Evolutionary conservation across 2,329 filamentous ascomycete species (phyloP).

Genomic region (Cucurbitaria berberidis): DNA sequence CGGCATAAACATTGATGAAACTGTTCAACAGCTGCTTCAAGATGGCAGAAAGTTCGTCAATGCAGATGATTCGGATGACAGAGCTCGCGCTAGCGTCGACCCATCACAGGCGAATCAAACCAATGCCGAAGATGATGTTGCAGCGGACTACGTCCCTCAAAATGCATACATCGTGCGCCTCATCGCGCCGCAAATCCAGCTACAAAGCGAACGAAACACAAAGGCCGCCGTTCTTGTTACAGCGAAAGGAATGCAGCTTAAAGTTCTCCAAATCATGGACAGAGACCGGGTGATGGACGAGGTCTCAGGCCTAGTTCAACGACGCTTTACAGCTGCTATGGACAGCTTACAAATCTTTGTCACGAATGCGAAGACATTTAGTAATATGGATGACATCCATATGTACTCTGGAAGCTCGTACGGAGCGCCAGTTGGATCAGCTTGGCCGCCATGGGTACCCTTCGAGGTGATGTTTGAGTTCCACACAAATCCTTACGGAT

Average conservation of each 20-base stretch:
- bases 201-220: constrained; percentile 97
- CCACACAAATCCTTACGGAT: constrained; percentile 91
- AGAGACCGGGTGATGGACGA: constrained; percentile 90
- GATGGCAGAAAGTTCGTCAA: constrained; percentile 84
- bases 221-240: constrained; percentile 97
- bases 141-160: constrained; percentile 85
- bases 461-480: constrained; percentile 99
- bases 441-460: constrained; percentile 98
- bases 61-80: constrained; percentile 64
- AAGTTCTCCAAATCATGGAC: constrained; percentile 97
- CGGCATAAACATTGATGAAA: constrained; percentile 75
- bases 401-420: constrained; percentile 96
- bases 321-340: constrained; percentile 92
- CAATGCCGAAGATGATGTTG: constrained; percentile 65
- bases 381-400: constrained; percentile 77
- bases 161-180: constrained; percentile 94
- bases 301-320: constrained; percentile 93
- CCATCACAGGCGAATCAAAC: constrained; percentile 22
- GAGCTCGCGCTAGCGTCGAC: constrained; percentile 12
- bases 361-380: constrained; percentile 89
- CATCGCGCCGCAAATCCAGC: constrained; percentile 95
- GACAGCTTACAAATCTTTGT: constrained; percentile 99
- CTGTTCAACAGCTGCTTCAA: constrained; percentile 82
- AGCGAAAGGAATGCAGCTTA: constrained; percentile 96
- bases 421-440: constrained; percentile 79